Evolutionary conservation across 2,329 filamentous ascomycete genomes (phyloP).

Genomic region (Colletotrichum aenigma): DNA sequence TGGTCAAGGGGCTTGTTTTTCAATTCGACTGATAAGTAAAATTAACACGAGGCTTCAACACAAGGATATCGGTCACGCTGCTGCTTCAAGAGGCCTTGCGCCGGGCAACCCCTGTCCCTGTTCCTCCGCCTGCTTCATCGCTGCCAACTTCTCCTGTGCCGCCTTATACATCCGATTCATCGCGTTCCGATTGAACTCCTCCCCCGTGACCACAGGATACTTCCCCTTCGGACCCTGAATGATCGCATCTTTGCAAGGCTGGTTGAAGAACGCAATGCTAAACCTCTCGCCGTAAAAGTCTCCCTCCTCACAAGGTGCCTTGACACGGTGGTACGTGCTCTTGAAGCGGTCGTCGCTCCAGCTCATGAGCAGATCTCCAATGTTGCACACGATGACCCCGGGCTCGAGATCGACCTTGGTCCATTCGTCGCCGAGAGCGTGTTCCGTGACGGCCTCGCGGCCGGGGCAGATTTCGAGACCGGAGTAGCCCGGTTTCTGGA

Average conservation of each 20-base stretch:
- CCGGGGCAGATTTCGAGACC: neutral
- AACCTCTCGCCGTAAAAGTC: neutral
- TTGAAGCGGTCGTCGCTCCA: neutral
- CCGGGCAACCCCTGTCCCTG: neutral
- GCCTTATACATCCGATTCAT: neutral
- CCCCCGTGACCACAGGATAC: neutral
- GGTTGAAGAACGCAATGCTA: neutral
- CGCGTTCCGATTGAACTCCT: neutral
- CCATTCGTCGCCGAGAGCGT: neutral
- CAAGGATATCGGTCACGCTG: neutral
- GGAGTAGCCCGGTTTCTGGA: neutral
- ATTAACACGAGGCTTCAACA: no score
- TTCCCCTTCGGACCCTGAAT: neutral
- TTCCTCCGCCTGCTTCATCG: neutral
- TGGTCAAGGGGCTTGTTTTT: accelerated
- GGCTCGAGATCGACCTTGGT: neutral
- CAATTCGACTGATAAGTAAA: neutral
- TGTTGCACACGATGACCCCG: neutral
- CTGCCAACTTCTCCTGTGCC: neutral
- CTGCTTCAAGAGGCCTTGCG: neutral
- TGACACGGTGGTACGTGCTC: neutral
- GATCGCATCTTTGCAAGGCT: neutral
- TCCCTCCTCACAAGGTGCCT: neutral
- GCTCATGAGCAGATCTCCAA: neutral
- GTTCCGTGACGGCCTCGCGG: neutral